Evolutionary conservation across 2,329 filamentous ascomycete species (phyloP).

Genomic region (Penicillium sp.): DNA sequence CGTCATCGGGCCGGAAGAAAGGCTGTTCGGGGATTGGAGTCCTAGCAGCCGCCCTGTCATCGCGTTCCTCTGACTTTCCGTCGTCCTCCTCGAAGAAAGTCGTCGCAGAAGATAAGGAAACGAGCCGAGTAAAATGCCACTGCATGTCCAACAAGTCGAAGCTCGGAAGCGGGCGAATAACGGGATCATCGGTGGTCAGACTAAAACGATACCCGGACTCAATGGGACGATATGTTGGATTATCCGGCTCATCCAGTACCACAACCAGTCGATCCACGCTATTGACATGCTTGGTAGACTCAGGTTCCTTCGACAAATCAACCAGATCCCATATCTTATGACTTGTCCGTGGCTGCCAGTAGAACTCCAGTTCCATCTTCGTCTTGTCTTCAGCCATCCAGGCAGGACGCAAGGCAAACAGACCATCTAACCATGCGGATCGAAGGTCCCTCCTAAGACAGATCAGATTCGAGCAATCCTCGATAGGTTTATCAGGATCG

Average conservation of each 20-base stretch:
- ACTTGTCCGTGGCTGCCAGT: constrained; percentile 9
- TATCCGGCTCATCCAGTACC: neutral
- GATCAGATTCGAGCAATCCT: constrained; percentile 10
- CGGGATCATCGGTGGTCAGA: constrained; percentile 5
- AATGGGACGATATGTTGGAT: neutral
- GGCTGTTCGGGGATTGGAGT: neutral
- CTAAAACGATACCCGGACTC: constrained; percentile 9
- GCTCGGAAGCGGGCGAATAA: constrained; percentile 6
- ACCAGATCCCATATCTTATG: neutral
- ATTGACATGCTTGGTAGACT: neutral
- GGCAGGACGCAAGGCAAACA: constrained; percentile 9
- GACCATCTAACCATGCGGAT: constrained; percentile 1
- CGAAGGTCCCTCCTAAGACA: constrained; percentile 11
- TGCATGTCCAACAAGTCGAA: constrained; percentile 17
- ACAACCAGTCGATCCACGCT: constrained; percentile 1
- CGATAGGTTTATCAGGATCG: neutral
- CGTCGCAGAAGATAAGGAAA: neutral
- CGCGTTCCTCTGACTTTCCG: neutral
- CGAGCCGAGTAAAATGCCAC: constrained; percentile 14
- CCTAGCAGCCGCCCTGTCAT: neutral
- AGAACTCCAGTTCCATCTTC: constrained; percentile 12
- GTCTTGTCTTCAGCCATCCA: neutral
- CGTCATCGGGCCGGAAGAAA: too few relatives aligned
- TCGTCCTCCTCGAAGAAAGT: neutral
- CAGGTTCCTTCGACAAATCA: neutral